phyloP scores from a whole-genome alignment of 2,329 filamentous ascomycete genomes.

The Cladophialophora yegresii region DNA sequence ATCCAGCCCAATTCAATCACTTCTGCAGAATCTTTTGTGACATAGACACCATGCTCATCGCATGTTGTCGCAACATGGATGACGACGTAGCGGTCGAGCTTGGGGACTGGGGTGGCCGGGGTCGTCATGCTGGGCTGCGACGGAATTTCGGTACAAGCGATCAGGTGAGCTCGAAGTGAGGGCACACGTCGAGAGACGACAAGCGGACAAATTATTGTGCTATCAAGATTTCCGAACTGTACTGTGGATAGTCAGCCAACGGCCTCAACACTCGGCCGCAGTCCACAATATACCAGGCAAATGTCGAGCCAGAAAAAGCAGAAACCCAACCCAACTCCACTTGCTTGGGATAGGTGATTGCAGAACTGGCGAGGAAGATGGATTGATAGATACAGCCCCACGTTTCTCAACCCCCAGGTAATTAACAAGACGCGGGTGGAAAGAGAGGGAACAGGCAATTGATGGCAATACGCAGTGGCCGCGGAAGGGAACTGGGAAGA shows the following conservation, averaged over 20 bases:
- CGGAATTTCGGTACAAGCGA: slow-evolving; percentile 5
- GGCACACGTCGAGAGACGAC: slow-evolving; percentile 1
- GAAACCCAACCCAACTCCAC: slow-evolving; percentile 34
- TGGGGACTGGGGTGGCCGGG: slow-evolving; percentile 59
- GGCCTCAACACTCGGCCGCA: background rate
- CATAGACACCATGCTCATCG: slow-evolving; percentile 98
- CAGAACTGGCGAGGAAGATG: slow-evolving; percentile 33
- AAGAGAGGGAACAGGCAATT: slow-evolving; percentile 38
- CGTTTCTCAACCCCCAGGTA: slow-evolving; percentile 31
- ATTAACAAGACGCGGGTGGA: slow-evolving; percentile 39
- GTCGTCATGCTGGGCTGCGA: slow-evolving; percentile 47
- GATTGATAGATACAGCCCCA: slow-evolving; percentile 25
- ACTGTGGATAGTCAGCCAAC: slow-evolving; percentile 20
- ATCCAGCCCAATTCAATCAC: slow-evolving; percentile 99
- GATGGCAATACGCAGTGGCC: slow-evolving; percentile 38
- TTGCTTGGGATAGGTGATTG: slow-evolving; percentile 29
- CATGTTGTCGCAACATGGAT: slow-evolving; percentile 99
- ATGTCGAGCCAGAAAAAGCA: slow-evolving; percentile 31
- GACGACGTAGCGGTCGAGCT: slow-evolving; percentile 93
- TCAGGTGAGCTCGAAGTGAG: slow-evolving; percentile 1
- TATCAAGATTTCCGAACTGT: slow-evolving; percentile 17
- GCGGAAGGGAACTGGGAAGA: slow-evolving; percentile 33
- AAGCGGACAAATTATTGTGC: slow-evolving; percentile 17
- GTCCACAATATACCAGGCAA: slow-evolving; percentile 21
- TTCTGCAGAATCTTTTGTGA: slow-evolving; percentile 98